Conservation (phyloP, 371 early-diverging fungal genomes). For the Amoeboaphelidium protococcarum region DNA sequence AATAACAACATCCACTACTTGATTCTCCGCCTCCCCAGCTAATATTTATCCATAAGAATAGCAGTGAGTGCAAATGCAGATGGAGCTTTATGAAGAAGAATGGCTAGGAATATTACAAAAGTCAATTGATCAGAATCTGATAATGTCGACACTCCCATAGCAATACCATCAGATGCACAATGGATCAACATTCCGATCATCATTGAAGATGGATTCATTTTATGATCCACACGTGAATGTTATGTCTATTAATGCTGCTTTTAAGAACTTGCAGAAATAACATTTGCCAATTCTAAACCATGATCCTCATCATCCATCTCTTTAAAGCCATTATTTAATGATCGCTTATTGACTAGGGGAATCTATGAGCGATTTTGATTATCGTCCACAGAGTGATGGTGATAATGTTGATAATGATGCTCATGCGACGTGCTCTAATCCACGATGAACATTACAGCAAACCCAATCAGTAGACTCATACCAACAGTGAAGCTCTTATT, state of each 20-base stretch:
- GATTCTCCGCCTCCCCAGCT: constrained; percentile 27
- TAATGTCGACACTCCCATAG: constrained; percentile 51
- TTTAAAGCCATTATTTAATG: too few species aligned
- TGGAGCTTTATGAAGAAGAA: constrained; percentile 87
- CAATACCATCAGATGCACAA: constrained; percentile 81
- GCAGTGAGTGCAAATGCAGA: constrained; percentile 71
- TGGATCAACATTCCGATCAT: constrained; percentile 73
- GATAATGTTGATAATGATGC: constrained; percentile 5
- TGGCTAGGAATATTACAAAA: constrained; percentile 71
- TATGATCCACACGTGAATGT: neutral
- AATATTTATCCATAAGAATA: constrained; percentile 37
- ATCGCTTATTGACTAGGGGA: too few species aligned
- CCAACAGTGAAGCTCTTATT: constrained; percentile 27
- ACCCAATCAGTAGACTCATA: constrained; percentile 47
- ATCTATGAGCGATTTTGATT: too few species aligned
- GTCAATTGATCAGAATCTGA: constrained; percentile 19
- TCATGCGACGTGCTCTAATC: constrained; percentile 27
- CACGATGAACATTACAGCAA: constrained; percentile 62
- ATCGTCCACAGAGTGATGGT: neutral
- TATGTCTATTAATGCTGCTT: too few species aligned
- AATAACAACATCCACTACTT: constrained; percentile 52
- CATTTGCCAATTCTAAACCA: too few species aligned
- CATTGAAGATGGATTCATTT: constrained; percentile 12
- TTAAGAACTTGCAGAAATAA: too few species aligned
- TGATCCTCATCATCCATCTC: too few species aligned